Conservation (phyloP, 148 eudicot species). For the Hydrangea macrophylla region DNA sequence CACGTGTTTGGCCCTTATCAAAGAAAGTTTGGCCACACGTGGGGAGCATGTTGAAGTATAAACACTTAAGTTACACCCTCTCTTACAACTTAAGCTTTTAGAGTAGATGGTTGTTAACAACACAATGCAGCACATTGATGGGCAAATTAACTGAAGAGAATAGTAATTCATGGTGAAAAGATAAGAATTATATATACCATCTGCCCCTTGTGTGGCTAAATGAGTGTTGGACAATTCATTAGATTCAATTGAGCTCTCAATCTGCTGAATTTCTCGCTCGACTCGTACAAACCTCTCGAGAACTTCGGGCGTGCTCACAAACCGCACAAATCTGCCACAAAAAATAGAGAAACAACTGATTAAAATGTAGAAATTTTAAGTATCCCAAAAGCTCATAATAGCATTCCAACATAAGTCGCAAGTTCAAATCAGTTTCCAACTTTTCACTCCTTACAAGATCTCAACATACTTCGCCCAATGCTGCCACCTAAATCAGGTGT, state of each 20-base stretch:
- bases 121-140: too few species aligned
- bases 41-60: too few species aligned
- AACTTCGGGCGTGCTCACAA: slow-evolving; percentile 58
- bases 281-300: slow-evolving; percentile 52
- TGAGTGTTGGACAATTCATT: slow-evolving; percentile 22
- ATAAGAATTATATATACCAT: slow-evolving; percentile 28
- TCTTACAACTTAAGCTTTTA: too few species aligned
- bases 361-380: not conserved
- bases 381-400: not conserved
- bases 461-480: not conserved
- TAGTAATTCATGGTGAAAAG: too few species aligned
- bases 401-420: too few species aligned
- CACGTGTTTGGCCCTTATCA: too few species aligned
- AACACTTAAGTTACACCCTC: too few species aligned
- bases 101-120: too few species aligned
- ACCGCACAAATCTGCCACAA: slow-evolving; percentile 50
- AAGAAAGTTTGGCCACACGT: too few species aligned
- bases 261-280: slow-evolving; percentile 50
- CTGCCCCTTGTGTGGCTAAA: slow-evolving; percentile 21
- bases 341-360: not conserved
- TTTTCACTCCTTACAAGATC: not conserved
- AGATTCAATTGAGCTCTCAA: slow-evolving; percentile 43
- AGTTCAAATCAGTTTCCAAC: not conserved
- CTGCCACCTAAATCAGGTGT: too few species aligned
- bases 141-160: too few species aligned